Conservation (phyloP, 2,329 filamentous ascomycete genomes). For the Knoxdaviesia capensis region DNA sequence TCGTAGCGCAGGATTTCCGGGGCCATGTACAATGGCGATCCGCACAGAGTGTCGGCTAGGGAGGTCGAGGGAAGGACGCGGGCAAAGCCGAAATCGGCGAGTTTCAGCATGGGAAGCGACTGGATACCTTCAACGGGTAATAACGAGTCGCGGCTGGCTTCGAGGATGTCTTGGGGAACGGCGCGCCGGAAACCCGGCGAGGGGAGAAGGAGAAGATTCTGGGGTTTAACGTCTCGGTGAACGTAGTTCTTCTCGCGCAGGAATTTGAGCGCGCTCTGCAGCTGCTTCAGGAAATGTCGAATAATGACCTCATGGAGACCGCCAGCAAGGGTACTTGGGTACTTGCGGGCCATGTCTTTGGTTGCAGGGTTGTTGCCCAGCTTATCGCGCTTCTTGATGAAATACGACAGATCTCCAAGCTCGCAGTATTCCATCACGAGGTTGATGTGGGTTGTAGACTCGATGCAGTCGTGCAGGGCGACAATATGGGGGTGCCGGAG, state of each 20-base stretch:
- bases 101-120: slow-evolving; percentile 86
- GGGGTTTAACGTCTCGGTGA: slow-evolving; percentile 92
- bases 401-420: slow-evolving; percentile 79
- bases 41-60: slow-evolving; percentile 86
- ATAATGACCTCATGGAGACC: slow-evolving; percentile 95
- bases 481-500: slow-evolving; percentile 95
- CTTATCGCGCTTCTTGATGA: slow-evolving; percentile 85
- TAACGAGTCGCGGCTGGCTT: slow-evolving; percentile 58
- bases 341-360: slow-evolving; percentile 79
- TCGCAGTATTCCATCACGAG: slow-evolving; percentile 98
- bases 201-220: slow-evolving; percentile 82
- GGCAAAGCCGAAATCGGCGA: slow-evolving; percentile 97
- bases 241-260: slow-evolving; percentile 71
- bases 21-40: slow-evolving; percentile 95
- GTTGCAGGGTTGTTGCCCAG: slow-evolving; percentile 64
- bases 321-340: slow-evolving; percentile 63
- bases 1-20: slow-evolving; percentile 94
- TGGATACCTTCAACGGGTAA: slow-evolving; percentile 63
- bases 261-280: slow-evolving; percentile 80
- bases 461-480: slow-evolving; percentile 82
- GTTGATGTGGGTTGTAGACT: slow-evolving; percentile 75
- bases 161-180: slow-evolving; percentile 41
- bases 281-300: slow-evolving; percentile 88
- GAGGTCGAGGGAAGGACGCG: slow-evolving; percentile 78
- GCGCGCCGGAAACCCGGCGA: slow-evolving; percentile 43